Evolutionary conservation across 306 rosid species (phyloP), one percentile per base, ranked within the genome.

Genomic region (Dalbergia cochinchinensis): DNA sequence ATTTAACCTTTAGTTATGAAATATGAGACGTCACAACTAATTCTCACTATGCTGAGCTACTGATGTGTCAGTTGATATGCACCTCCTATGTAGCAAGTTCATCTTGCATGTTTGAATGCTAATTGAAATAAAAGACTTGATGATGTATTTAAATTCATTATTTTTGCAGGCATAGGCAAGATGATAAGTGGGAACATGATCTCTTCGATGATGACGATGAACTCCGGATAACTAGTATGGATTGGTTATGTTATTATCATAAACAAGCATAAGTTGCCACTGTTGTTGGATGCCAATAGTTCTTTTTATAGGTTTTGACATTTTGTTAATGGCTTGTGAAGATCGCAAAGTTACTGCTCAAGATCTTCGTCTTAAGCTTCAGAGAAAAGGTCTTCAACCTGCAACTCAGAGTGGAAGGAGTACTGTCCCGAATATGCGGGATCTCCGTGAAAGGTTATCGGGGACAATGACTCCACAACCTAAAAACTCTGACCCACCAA

Each of bases 181-280:
- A 93, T 90, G 98, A 89, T 88, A 93, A 90, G 81, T 96, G 99
- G 99, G 98, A 96, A 87, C 99, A 96, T 85, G 99, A 96, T 91
- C 98, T 96, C 51, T 96, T 86, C 80, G 88, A 88, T 22, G 74
- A 78, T 22, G 74, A 78, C 60, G 90, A 80, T 55, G 89, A 80
- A 69, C 82, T 88, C 26, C 93, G 41, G 68, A 80, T 77, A 82
- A 86, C 94, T 85, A 91, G 99, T 96, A 93, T 77, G 96, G 82
- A 69, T 75, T 82, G 75, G 77, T 78, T 87, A 71, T 80, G 82
- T 71, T 81, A 79, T 78, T 71, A 81, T 80, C 76, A 45, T 81
- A 62, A 72, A 37, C 80, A 72, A 84, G 78, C 73, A 77, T 78
- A 84, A 61, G 65, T 83, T 87, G 78, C 89, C 69, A 74, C 68